Evolutionary conservation across 2,329 filamentous ascomycete genomes (phyloP).

Genomic region (Cordyceps militaris): DNA sequence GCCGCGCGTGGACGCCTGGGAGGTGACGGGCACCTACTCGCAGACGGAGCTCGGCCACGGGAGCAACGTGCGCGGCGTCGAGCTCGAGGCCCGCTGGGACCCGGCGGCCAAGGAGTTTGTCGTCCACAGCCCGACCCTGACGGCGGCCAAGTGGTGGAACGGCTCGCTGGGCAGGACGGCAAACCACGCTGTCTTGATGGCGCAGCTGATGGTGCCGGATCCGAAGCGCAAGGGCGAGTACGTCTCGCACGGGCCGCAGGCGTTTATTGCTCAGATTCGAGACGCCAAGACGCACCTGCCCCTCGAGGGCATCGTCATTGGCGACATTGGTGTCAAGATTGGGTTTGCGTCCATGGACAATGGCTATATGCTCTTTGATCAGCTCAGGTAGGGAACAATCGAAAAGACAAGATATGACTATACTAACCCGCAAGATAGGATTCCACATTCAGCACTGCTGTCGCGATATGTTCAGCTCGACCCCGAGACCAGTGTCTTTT

Average conservation of each 20-base stretch:
- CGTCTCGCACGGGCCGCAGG: slow-evolving; percentile 59
- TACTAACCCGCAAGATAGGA: slow-evolving; percentile 28
- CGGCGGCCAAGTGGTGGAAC: slow-evolving; percentile 80
- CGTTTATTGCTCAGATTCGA: slow-evolving; percentile 69
- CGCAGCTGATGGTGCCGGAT: slow-evolving; percentile 57
- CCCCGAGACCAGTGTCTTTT: slow-evolving; percentile 59
- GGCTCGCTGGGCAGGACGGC: slow-evolving; percentile 69
- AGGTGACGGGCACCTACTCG: slow-evolving; percentile 72
- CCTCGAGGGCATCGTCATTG: slow-evolving; percentile 63
- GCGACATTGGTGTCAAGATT: slow-evolving; percentile 75
- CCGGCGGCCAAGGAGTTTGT: slow-evolving; percentile 66
- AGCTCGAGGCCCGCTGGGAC: slow-evolving; percentile 70
- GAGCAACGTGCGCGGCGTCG: slow-evolving; percentile 65
- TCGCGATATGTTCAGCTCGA: slow-evolving; percentile 65
- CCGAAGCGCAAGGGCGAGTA: slow-evolving; percentile 40
- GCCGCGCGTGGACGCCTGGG: slow-evolving; percentile 59
- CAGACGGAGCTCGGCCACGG: slow-evolving; percentile 77
- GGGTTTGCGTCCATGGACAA: slow-evolving; percentile 80
- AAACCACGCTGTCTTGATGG: slow-evolving; percentile 73
- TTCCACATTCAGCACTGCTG: slow-evolving; percentile 69
- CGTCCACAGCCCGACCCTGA: slow-evolving; percentile 66
- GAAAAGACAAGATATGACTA: neutral
- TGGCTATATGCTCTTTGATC: slow-evolving; percentile 70
- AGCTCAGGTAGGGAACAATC: slow-evolving; percentile 39
- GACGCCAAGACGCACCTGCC: slow-evolving; percentile 64